Percentiles rank a stretch among this genome's conserved stretches.
phyloP scores from a whole-genome alignment of 225 moss, liverwort and hornwort genomes.

The Sphagnum tenellum region DNA sequence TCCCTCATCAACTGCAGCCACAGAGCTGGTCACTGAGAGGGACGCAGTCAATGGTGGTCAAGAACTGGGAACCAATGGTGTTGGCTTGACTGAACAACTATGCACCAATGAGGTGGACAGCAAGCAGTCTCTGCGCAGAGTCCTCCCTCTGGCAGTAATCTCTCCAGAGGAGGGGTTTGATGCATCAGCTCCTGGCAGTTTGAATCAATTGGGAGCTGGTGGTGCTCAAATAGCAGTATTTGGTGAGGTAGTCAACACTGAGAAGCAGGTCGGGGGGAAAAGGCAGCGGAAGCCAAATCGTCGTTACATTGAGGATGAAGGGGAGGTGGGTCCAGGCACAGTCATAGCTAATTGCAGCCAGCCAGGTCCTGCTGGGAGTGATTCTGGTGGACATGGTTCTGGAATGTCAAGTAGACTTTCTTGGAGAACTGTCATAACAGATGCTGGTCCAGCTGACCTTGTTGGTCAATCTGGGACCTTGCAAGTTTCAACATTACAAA shows the following conservation, averaged over 20 bases:
- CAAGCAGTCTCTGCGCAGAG: constrained; percentile 38
- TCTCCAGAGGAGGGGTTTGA: constrained; percentile 48
- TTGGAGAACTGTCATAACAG: constrained; percentile 66
- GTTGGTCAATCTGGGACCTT: constrained; percentile 42
- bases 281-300: constrained; percentile 93
- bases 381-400: constrained; percentile 6
- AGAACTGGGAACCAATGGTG: constrained; percentile 19
- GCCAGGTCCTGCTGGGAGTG: constrained; percentile 34
- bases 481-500: constrained; percentile 42
- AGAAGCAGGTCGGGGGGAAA: constrained; percentile 59
- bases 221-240: constrained; percentile 60
- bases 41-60: constrained; percentile 36
- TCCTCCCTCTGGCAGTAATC: constrained; percentile 36
- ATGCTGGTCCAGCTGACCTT: constrained; percentile 34
- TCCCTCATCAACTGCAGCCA: constrained; percentile 26
- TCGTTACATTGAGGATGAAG: constrained; percentile 86
- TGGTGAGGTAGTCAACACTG: constrained; percentile 62
- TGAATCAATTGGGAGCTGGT: constrained; percentile 44
- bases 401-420: constrained; percentile 38
- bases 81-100: constrained; percentile 21
- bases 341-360: constrained; percentile 23
- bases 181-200: constrained; percentile 31
- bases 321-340: constrained; percentile 37
- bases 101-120: constrained; percentile 40
- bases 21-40: constrained; percentile 22